Percentiles rank a stretch among this genome's conserved stretches.
phyloP scores from a whole-genome alignment of 768 basidiomycete genomes.

The Phaeotremella skinneri region DNA sequence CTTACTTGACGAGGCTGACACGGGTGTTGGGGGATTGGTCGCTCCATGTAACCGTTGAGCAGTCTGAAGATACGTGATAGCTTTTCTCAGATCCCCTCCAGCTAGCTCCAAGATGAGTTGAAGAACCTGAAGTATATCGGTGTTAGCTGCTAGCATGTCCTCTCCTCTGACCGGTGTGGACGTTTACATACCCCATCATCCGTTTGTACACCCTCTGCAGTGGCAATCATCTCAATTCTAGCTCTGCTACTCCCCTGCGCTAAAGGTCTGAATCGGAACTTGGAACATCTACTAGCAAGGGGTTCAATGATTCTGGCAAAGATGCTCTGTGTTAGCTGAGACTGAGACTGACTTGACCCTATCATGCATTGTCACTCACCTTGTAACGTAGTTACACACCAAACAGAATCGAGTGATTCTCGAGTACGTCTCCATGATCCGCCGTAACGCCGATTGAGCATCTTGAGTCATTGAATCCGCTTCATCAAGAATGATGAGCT shows the following conservation, averaged over 20 bases:
- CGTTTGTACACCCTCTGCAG: conserved; percentile 63
- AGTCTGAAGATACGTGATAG: conserved; percentile 96
- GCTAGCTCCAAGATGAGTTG: conserved; percentile 56
- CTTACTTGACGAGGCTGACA: conserved; percentile 66
- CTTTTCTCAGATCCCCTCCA: conserved; percentile 87
- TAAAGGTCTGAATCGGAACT: conserved; percentile 95
- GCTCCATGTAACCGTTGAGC: conserved; percentile 82
- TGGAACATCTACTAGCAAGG: conserved; percentile 95
- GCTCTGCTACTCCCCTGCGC: conserved; percentile 71
- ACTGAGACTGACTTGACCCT: background rate
- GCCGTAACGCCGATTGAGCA: conserved; percentile 88
- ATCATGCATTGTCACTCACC: conserved; percentile 57
- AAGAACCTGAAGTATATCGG: conserved; percentile 31
- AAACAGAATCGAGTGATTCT: conserved; percentile 96
- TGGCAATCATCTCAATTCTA: conserved; percentile 76
- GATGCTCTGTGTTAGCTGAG: background rate
- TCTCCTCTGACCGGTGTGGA: background rate
- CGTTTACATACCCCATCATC: conserved; percentile 51
- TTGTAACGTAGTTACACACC: conserved; percentile 98
- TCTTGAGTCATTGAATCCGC: conserved; percentile 99
- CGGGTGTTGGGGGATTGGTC: conserved; percentile 67
- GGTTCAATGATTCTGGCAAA: conserved; percentile 87
- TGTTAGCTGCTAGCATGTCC: background rate
- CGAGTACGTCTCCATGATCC: conserved; percentile 99
- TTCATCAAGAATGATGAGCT: conserved; percentile 97